Evolutionary conservation across 116 monocot genomes (phyloP), one percentile per base, ranked within the genome.

Genomic region (Dioscorea cayenensis): DNA sequence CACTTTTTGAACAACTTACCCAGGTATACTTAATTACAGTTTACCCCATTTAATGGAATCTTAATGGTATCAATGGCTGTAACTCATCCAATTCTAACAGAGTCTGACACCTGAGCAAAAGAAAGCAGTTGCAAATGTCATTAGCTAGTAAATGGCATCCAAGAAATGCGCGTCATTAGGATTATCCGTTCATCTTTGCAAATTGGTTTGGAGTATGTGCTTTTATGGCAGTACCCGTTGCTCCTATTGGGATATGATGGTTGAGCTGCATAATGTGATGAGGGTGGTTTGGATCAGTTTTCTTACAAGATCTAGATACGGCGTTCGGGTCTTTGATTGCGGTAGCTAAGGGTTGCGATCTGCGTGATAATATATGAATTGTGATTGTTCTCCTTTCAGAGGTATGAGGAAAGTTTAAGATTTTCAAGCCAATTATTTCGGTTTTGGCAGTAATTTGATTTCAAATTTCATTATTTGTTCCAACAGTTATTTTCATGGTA

Each of bases 1-100:
- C 69, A 28, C 69, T 91, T 61, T 99, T 94, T 71, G 78, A 89
- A 32, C 76, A 86, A 58, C 81, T 99, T 73, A 87, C 60, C 64
- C 91, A 86, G 94, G 99, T 99, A 73, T 69, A 13, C 27, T 64
- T 58, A 6, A 51, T 1, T 69, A n/a, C 28, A 7, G 22, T 52
- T 12, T 23, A 2, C 18, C 21, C 29, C 62, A 62, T 76, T 27
- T 5, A 55, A 36, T 11, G 35, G 55, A 22, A 27, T 51, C 49
- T 43, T 43, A 43, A 43, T 12, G 12, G n/a, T n/a, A 35, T 28
- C 18, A 28, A 23, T n/a, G 49, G 49, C 64, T 16, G 6, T 63
- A 21, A 55, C 11, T 55, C 16, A 4, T 60, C 16, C 14, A 19
- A 25, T 48, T 23, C n/a, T 12, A 18, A 36, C 82, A 92, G 92